Percentiles rank a stretch among this genome's conserved stretches.
phyloP scores from a whole-genome alignment of 768 basidiomycete species.

The Tylopilus sp. region DNA sequence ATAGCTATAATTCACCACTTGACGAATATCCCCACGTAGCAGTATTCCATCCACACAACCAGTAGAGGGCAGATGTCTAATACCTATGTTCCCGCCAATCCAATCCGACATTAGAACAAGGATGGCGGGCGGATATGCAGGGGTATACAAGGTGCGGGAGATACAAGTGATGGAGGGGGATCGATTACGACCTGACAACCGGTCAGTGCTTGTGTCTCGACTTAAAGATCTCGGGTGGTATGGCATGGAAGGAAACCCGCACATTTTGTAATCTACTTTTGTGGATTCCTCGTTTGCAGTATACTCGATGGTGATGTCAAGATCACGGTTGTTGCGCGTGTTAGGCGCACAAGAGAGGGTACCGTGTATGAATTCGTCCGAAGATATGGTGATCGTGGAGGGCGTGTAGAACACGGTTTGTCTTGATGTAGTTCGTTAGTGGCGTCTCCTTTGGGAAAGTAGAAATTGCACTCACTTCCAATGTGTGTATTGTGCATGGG shows the following conservation, averaged over 20 bases:
- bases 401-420: slow-evolving; percentile 99
- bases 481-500: slow-evolving; percentile 94
- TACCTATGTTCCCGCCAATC: slow-evolving; percentile 25
- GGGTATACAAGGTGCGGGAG: slow-evolving; percentile 13
- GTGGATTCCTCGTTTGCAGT: slow-evolving; percentile 34
- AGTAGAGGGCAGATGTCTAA: slow-evolving; percentile 18
- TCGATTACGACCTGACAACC: slow-evolving; percentile 69
- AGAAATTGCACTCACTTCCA: slow-evolving; percentile 69
- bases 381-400: slow-evolving; percentile 61
- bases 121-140: neutral
- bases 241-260: slow-evolving; percentile 41
- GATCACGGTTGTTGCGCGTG: slow-evolving; percentile 87
- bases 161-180: slow-evolving; percentile 4
- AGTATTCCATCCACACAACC: slow-evolving; percentile 5
- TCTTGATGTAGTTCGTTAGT: slow-evolving; percentile 35
- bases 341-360: slow-evolving; percentile 81
- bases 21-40: neutral
- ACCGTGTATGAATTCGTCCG: slow-evolving; percentile 74
- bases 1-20: neutral
- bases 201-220: slow-evolving; percentile 48
- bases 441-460: neutral
- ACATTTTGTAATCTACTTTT: slow-evolving; percentile 80
- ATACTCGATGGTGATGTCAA: slow-evolving; percentile 86
- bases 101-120: slow-evolving; percentile 1
- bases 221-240: slow-evolving; percentile 9